phyloP scores from a whole-genome alignment of 352 stramenopile genomes.

The Pythium dissotocum region DNA sequence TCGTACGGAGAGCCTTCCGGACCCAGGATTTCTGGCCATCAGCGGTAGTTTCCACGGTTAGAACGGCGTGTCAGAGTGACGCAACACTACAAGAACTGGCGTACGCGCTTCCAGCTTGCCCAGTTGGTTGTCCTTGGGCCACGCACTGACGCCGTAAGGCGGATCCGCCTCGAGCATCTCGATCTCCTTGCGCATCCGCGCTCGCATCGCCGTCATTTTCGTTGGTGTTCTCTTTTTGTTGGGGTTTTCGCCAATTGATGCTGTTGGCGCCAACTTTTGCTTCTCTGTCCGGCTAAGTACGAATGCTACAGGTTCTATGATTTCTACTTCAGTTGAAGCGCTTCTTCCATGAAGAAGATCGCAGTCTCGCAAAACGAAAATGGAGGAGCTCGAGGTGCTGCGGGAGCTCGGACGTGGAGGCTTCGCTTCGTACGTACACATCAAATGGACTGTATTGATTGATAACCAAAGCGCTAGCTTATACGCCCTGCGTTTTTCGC shows the following conservation, averaged over 20 bases:
- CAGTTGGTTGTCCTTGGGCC: conserved; percentile 74
- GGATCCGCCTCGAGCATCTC: conserved; percentile 82
- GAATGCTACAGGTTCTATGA: conserved; percentile 12
- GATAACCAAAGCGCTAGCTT: background rate
- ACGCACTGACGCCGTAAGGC: conserved; percentile 74
- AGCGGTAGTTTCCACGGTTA: background rate
- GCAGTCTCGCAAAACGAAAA: conserved; percentile 14
- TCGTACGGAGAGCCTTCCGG: conserved; percentile 84
- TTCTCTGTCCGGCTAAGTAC: conserved; percentile 11
- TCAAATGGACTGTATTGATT: background rate
- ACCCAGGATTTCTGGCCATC: conserved; percentile 66
- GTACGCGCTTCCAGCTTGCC: conserved; percentile 76
- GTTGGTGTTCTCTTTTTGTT: conserved; percentile 12
- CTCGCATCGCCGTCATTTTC: conserved; percentile 70
- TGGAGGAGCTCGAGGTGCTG: conserved; percentile 54
- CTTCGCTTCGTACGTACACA: conserved; percentile 47
- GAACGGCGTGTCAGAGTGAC: background rate
- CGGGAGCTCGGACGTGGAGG: conserved; percentile 60
- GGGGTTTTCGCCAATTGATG: conserved; percentile 4
- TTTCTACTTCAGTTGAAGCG: conserved; percentile 16
- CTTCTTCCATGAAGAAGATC: conserved; percentile 1
- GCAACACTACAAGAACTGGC: conserved; percentile 14
- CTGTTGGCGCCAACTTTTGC: conserved; percentile 11
- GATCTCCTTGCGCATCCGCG: conserved; percentile 82
- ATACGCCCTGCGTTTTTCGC: background rate